A percentile compares a stretch with the other conserved stretches of the same genome.
phyloP scores from a whole-genome alignment of 1,139 yeast genomes.

The Suhomyces ambrosiae region DNA sequence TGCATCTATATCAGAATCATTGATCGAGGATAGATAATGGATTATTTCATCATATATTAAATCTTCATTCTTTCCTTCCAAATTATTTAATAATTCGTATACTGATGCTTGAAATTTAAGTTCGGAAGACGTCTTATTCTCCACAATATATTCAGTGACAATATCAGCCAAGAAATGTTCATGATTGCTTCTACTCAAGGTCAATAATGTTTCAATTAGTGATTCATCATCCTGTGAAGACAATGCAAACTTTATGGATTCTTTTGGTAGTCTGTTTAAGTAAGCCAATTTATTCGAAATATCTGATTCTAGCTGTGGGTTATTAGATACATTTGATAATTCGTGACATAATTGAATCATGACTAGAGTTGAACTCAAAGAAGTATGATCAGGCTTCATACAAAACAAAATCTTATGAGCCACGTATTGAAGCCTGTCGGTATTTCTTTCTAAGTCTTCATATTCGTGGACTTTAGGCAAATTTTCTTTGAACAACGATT shows the following conservation, averaged over 20 bases:
- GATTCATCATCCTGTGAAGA: conserved; percentile 26
- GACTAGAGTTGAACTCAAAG: conserved; percentile 17
- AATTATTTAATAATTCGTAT: conserved; percentile 11
- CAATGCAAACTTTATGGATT: neutral
- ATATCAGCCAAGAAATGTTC: conserved; percentile 19
- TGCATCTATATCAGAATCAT: conserved; percentile 10
- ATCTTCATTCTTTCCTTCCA: conserved; percentile 10
- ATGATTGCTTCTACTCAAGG: conserved; percentile 17
- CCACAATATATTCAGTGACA: conserved; percentile 12
- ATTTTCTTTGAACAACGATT: conserved; percentile 28
- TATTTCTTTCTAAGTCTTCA: conserved; percentile 31
- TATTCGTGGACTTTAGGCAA: conserved; percentile 43
- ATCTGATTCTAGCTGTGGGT: conserved; percentile 11
- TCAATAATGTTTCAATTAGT: conserved; percentile 23
- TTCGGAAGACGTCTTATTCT: neutral
- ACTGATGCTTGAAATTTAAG: conserved; percentile 26
- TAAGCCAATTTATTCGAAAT: conserved; percentile 1
- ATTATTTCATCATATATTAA: conserved; percentile 14
- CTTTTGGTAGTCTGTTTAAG: conserved; percentile 4
- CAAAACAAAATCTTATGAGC: conserved; percentile 15
- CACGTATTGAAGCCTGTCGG: conserved; percentile 33
- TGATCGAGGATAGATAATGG: neutral
- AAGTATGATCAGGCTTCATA: conserved; percentile 12
- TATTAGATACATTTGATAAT: conserved; percentile 23
- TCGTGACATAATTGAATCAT: conserved; percentile 30